Evolutionary conservation across 306 rosid species (phyloP).

Genomic region (Spatholobus suberectus): DNA sequence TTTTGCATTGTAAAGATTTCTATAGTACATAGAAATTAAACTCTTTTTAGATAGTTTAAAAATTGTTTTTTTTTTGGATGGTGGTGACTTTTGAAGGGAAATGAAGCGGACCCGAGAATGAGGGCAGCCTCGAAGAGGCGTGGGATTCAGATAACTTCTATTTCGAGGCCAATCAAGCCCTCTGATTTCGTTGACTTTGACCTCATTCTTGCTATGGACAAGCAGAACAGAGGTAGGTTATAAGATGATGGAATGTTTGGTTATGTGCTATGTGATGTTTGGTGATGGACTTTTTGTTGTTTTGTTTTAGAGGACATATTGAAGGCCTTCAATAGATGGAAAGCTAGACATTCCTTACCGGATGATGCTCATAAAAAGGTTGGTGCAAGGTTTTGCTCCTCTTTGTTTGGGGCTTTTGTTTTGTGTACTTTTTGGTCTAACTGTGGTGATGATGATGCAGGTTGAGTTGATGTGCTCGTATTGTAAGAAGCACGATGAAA

Average conservation of each 20-base stretch:
- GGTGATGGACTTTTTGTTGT: constrained; percentile 37
- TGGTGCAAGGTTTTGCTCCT: constrained; percentile 1
- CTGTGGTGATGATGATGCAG: constrained; percentile 48
- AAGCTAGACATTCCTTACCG: constrained; percentile 60
- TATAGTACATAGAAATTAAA: neutral
- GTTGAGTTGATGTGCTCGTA: constrained; percentile 91
- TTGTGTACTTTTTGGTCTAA: neutral
- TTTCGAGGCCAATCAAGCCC: constrained; percentile 79
- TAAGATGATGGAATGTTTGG: constrained; percentile 6
- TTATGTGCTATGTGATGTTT: constrained; percentile 5
- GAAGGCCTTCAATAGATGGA: constrained; percentile 76
- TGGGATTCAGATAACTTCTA: constrained; percentile 79
- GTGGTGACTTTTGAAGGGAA: constrained; percentile 62
- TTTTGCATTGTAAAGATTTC: neutral
- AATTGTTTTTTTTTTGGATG: neutral
- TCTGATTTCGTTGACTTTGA: constrained; percentile 88
- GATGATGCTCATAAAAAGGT: constrained; percentile 84
- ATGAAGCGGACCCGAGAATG: constrained; percentile 92
- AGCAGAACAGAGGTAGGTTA: constrained; percentile 70
- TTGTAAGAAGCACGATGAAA: constrained; percentile 76
- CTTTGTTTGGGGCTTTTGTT: neutral
- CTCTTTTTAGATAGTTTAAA: neutral
- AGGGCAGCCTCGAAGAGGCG: constrained; percentile 87
- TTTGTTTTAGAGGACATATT: constrained; percentile 74
- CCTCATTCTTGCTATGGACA: constrained; percentile 94